Conservation (phyloP, 805 yeast species). For the Ogataea methanolica region DNA sequence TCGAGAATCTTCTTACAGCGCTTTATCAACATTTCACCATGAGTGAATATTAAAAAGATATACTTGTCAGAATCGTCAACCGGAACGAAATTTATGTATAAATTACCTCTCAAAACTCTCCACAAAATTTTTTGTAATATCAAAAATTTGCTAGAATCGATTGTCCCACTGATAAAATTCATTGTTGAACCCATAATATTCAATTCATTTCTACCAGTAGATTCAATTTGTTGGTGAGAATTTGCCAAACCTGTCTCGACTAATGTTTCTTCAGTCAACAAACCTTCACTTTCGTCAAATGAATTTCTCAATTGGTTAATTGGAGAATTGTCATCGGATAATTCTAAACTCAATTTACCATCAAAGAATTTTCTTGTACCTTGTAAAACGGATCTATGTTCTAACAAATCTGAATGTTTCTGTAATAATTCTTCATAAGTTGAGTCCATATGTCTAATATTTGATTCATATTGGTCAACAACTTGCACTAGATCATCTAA, state of each 20-base stretch:
- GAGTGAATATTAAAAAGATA: constrained; percentile 85
- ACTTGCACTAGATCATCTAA: constrained; percentile 66
- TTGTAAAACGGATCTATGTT: constrained; percentile 56
- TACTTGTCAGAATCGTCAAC: constrained; percentile 71
- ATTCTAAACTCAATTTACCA: constrained; percentile 27
- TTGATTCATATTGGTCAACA: constrained; percentile 61
- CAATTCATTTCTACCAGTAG: constrained; percentile 31
- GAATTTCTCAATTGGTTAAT: constrained; percentile 25
- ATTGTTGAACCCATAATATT: constrained; percentile 32
- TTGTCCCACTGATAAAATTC: constrained; percentile 73
- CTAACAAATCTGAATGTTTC: constrained; percentile 57
- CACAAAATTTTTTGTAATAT: constrained; percentile 80
- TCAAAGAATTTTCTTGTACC: constrained; percentile 34
- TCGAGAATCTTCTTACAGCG: constrained; percentile 79
- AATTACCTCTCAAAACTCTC: constrained; percentile 90
- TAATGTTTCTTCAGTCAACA: constrained; percentile 21
- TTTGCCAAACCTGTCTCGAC: constrained; percentile 17
- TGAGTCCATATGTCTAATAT: constrained; percentile 66
- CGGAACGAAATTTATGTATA: constrained; percentile 73
- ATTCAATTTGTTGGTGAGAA: constrained; percentile 1
- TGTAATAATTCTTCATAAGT: constrained; percentile 58
- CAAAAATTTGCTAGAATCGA: constrained; percentile 62
- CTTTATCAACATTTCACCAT: constrained; percentile 68
- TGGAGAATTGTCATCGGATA: constrained; percentile 22
- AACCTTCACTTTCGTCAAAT: constrained; percentile 22